Evolutionary conservation across 805 yeast species (phyloP), one percentile per base, ranked within the genome.

Genomic region (Sugiyamaella boreocaroliniensis): DNA sequence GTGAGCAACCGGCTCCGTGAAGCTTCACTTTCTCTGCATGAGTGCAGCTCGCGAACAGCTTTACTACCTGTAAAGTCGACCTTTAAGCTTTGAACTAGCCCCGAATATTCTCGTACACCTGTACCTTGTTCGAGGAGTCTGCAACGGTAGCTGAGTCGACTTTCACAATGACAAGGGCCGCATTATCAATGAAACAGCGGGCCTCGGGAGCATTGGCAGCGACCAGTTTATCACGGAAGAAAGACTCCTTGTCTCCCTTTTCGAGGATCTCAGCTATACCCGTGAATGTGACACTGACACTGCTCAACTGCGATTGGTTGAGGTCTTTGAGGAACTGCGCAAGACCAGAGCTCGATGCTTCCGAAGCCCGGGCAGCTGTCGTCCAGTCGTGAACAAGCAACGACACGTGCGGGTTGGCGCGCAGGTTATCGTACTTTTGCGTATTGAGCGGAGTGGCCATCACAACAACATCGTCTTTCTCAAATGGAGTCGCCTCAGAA

Each of bases 321-420:
- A 92, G 70, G 55, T 80, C 82, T 57, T 86, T 83, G 55, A 92
- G 75, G 46, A 88, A 68, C 64, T 82, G 82, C 50, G 81, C 66
- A 44, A 85, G 66, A 26, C 76, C 74, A 69, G 64, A 43, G 66
- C 12, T 16, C 40, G 14, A 10, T 16, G 40, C 41, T 19, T 20
- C 32, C n/a, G 34, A 29, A 20, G 34, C 52, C 18, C 19, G 29
- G 22, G 18, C 15, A 10, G 19, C 76, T 3, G 85, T 80, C 0
- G 88, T 77, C 97, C 97, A 90, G 62, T 92, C 98, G 65, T 92
- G 98, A 43, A 92, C 81, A 55, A 92, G 73, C 45, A 92, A 66
- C 0, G 96, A 85, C 5, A 92, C 96, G 43, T 79, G 76, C 8
- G 92, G 89, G 64, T 92, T 92, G 32, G 64, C 68, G 12, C 67